Base-by-base conservation (phyloP, 129 eudicot genomes). In the Heracleum sosnowskyi region DNA sequence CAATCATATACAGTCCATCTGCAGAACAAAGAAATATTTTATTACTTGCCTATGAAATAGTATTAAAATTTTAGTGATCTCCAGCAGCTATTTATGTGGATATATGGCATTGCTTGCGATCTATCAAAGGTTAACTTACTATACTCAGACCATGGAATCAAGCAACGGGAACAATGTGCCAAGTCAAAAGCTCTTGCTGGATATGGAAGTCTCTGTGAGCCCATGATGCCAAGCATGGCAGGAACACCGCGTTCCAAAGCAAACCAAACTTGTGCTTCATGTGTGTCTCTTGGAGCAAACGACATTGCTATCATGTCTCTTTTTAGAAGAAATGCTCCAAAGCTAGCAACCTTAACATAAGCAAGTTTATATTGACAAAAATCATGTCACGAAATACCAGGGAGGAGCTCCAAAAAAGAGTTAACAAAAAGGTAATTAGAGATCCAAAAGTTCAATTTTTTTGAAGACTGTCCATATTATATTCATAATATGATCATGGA, bases 161-260 rank as follows among this genome's bases (percentile, higher is more conserved):
- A 79, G 85, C 97, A 96, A 20, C 99, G 97, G 15, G 99, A 91
- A 78, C 99, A 96, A 79, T 96, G 97, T 76, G 99, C 99, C 96
- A 96, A 92, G 60, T 96, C 99, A 55, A 96, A 96, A 51, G 97
- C 97, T 79, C 99, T 86, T 0, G 97, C 86, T 22, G 99, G 99
- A 77, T 96, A 96, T 40, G 99, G 96, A 80, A 92, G 95, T 76
- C 97, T 86, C 74, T 86, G 91, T 2, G 99, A 89, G 60, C 92
- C 99, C 90, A 96, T 83, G 41, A 96, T 73, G 28, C 96, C 97
- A 70, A 96, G 84, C 93, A 96, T 92, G 37, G 97, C 97, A 35
- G 99, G 99, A 83, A 96, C 97, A 13, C 99, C 99, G 28, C 99
- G 87, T 71, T 96, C 99, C 77, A 96, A 74, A 53, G 97, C 99